These are phyloP conservation scores for Tylopilus plumbeoviolaceoides DNA, from an alignment of 768 basidiomycete genomes.

Conservation along the genomic window DNA sequence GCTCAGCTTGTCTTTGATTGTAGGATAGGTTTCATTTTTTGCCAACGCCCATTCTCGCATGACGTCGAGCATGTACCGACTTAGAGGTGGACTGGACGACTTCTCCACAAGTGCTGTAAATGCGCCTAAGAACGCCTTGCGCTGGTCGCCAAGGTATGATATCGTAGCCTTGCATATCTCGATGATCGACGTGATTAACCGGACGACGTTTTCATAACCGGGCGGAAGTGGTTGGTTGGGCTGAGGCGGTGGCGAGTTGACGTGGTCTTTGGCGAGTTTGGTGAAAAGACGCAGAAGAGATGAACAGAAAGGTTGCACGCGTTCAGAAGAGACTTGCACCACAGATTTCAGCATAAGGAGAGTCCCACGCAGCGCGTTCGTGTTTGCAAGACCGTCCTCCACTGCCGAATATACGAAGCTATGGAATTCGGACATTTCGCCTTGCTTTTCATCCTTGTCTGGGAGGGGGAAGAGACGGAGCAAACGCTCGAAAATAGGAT, in stretches of 20 bases:
- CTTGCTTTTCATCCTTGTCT: conserved; percentile 69
- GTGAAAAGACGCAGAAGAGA: conserved; percentile 79
- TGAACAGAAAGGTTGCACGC: conserved; percentile 74
- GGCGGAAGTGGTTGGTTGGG: conserved; percentile 33
- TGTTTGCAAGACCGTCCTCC: conserved; percentile 73
- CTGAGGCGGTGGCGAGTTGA: conserved; percentile 47
- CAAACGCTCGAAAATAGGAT: conserved; percentile 79
- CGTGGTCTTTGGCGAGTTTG: conserved; percentile 86
- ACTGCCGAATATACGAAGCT: conserved; percentile 70
- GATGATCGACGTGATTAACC: conserved; percentile 70
- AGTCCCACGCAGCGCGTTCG: conserved; percentile 68
- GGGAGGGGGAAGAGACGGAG: conserved; percentile 73
- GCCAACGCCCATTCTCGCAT: conserved; percentile 88
- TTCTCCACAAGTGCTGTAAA: conserved; percentile 85
- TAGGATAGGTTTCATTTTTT: conserved; percentile 80
- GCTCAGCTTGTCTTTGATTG: conserved; percentile 92
- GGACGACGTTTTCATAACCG: conserved; percentile 57
- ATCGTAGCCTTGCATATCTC: conserved; percentile 83
- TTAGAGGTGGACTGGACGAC: conserved; percentile 74
- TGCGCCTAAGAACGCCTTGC: conserved; percentile 72
- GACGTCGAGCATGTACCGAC: conserved; percentile 81
- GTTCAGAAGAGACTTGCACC: conserved; percentile 73
- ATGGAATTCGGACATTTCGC: conserved; percentile 75
- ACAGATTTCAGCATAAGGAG: conserved; percentile 86
- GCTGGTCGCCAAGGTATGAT: conserved; percentile 81